Percentiles rank a stretch among this genome's conserved stretches.
phyloP scores from a whole-genome alignment of 495 filamentous ascomycete species.

The Penicillium subrubescens region DNA sequence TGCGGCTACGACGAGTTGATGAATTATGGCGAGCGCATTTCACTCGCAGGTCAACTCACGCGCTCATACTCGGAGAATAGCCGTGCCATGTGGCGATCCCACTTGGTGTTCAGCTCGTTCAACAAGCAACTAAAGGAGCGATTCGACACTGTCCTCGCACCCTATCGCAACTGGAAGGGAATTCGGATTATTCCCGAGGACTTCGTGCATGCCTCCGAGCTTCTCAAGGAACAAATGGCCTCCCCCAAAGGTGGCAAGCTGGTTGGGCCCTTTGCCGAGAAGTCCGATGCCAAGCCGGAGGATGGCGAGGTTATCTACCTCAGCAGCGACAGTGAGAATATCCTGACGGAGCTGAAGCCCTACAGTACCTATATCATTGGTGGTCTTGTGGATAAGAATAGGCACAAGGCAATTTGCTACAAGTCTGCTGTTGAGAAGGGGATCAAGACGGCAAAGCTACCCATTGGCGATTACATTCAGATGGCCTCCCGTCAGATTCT shows the following conservation, averaged over 20 bases:
- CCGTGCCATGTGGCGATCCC: conserved; percentile 60
- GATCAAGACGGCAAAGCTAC: conserved; percentile 84
- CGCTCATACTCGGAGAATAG: conserved; percentile 87
- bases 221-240: conserved; percentile 62
- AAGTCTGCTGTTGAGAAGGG: conserved; percentile 71
- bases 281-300: conserved; percentile 40
- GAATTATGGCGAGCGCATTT: conserved; percentile 78
- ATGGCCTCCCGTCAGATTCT: conserved; percentile 84
- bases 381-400: conserved; percentile 91
- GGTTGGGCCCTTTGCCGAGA: conserved; percentile 54
- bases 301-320: conserved; percentile 78
- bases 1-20: conserved; percentile 92
- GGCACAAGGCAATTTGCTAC: conserved; percentile 93
- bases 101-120: conserved; percentile 76
- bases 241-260: conserved; percentile 52
- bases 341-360: conserved; percentile 74
- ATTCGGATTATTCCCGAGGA: conserved; percentile 69
- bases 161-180: conserved; percentile 77
- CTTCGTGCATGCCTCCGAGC: conserved; percentile 63
- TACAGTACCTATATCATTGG: conserved; percentile 92
- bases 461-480: conserved; percentile 88
- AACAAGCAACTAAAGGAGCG: conserved; percentile 72
- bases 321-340: conserved; percentile 81
- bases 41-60: conserved; percentile 79
- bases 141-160: conserved; percentile 70